phyloP scores from a whole-genome alignment of 2,329 filamentous ascomycete species.

The Harringtonia lauricola region DNA sequence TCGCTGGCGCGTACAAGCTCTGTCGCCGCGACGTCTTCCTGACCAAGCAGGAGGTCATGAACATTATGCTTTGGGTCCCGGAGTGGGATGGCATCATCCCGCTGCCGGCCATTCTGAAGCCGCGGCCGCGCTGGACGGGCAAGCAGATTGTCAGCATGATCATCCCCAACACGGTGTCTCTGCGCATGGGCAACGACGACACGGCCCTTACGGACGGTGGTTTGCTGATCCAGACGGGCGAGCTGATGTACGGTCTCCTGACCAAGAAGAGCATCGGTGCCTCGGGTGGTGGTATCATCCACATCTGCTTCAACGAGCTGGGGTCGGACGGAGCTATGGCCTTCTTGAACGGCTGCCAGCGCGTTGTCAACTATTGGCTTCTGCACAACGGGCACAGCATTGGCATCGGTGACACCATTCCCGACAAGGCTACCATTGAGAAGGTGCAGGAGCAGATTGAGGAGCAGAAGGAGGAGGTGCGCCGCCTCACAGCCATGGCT shows the following conservation, averaged over 20 bases:
- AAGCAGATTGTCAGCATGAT: conserved; percentile 96
- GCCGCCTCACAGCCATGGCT: conserved; percentile 61
- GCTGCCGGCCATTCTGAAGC: conserved; percentile 86
- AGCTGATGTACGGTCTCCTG: conserved; percentile 82
- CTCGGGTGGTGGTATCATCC: conserved; percentile 79
- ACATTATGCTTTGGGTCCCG: conserved; percentile 93
- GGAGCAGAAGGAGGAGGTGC: conserved; percentile 71
- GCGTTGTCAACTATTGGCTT: conserved; percentile 95
- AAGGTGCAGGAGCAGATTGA: conserved; percentile 77
- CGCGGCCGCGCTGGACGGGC: conserved; percentile 87
- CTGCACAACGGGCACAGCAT: conserved; percentile 95
- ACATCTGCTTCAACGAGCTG: conserved; percentile 93
- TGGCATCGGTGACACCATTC: conserved; percentile 96
- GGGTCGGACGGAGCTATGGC: conserved; percentile 76
- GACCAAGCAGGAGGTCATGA: conserved; percentile 86
- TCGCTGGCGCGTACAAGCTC: conserved; percentile 95
- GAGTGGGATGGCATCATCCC: conserved; percentile 96
- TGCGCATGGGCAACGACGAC: conserved; percentile 54
- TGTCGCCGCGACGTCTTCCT: conserved; percentile 88
- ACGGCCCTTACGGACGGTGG: conserved; percentile 64
- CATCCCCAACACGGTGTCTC: conserved; percentile 76
- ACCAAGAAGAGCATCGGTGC: conserved; percentile 94
- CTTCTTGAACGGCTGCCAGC: conserved; percentile 93
- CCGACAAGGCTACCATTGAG: conserved; percentile 72
- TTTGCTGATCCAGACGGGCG: conserved; percentile 71